phyloP scores from a whole-genome alignment of 208 protist species.

The Wallacemonas sp. region DNA sequence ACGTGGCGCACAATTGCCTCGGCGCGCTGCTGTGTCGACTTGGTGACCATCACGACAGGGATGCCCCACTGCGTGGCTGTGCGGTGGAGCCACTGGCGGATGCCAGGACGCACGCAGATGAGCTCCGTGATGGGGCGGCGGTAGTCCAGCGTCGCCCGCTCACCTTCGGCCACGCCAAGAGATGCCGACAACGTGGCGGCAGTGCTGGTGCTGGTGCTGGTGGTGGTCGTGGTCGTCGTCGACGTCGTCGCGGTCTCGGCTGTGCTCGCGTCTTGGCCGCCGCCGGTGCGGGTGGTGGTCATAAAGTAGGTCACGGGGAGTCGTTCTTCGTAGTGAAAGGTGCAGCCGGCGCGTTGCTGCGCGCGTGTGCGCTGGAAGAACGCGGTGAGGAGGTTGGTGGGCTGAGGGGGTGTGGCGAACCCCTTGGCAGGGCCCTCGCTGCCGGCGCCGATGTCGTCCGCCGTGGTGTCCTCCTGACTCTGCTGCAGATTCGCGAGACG shows the following conservation, averaged over 20 bases:
- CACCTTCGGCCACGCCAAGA: neutral
- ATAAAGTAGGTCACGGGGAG: conserved; percentile 36
- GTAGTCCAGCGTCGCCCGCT: neutral
- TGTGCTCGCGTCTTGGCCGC: no score
- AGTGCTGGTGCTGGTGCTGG: neutral
- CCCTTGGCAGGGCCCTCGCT: no score
- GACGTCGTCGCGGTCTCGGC: neutral
- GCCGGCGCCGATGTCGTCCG: neutral
- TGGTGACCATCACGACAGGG: conserved; percentile 75
- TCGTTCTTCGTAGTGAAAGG: conserved; percentile 47
- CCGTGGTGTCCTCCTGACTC: neutral
- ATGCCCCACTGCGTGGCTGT: conserved; percentile 70
- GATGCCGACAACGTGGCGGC: no score
- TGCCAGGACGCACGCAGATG: conserved; percentile 65
- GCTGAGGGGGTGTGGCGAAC: no score
- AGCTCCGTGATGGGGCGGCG: conserved; percentile 34
- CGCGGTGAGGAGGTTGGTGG: conserved; percentile 17
- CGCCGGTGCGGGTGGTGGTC: no score
- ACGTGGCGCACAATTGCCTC: conserved; percentile 60
- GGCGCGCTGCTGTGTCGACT: conserved; percentile 56
- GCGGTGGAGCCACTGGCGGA: conserved; percentile 56
- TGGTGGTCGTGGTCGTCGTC: neutral
- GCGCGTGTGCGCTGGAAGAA: conserved; percentile 27
- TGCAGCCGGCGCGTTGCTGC: conserved; percentile 21
- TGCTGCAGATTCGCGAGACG: neutral